Percentiles rank a stretch among this genome's conserved stretches.
phyloP scores from a whole-genome alignment of 2,329 filamentous ascomycete genomes.

The Zasmidium citrigriseum region DNA sequence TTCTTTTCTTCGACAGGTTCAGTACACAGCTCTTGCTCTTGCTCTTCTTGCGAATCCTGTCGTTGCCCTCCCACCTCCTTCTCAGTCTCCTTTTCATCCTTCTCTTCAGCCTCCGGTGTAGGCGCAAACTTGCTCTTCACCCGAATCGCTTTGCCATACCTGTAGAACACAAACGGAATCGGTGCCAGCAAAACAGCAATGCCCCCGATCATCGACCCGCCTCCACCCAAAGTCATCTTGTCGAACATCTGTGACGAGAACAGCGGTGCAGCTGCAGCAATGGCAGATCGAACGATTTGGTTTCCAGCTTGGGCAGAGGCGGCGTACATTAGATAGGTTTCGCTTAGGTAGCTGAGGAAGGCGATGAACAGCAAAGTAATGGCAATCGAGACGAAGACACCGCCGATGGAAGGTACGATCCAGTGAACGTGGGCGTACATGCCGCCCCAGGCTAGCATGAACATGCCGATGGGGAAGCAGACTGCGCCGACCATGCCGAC shows the following conservation, averaged over 20 bases:
- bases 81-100: neutral
- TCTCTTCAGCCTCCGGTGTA: neutral
- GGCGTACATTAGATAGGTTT: constrained; percentile 43
- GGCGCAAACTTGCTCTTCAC: constrained; percentile 11
- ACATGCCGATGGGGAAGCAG: constrained; percentile 35
- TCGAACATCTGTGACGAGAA: constrained; percentile 37
- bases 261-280: constrained; percentile 33
- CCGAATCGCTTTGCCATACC: constrained; percentile 13
- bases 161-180: constrained; percentile 26
- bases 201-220: constrained; percentile 48
- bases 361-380: constrained; percentile 54
- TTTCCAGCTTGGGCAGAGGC: constrained; percentile 8
- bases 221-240: constrained; percentile 34
- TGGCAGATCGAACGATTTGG: constrained; percentile 20
- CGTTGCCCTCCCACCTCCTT: neutral
- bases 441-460: constrained; percentile 38
- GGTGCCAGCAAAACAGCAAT: constrained; percentile 38
- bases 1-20: too few relatives aligned
- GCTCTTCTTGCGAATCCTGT: neutral
- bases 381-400: constrained; percentile 43
- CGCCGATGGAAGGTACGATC: constrained; percentile 50
- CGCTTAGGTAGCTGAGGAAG: constrained; percentile 57
- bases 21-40: too few relatives aligned
- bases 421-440: constrained; percentile 48
- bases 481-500: constrained; percentile 36